phyloP scores from a whole-genome alignment of 148 eudicot genomes.

The Rheum nobile region DNA sequence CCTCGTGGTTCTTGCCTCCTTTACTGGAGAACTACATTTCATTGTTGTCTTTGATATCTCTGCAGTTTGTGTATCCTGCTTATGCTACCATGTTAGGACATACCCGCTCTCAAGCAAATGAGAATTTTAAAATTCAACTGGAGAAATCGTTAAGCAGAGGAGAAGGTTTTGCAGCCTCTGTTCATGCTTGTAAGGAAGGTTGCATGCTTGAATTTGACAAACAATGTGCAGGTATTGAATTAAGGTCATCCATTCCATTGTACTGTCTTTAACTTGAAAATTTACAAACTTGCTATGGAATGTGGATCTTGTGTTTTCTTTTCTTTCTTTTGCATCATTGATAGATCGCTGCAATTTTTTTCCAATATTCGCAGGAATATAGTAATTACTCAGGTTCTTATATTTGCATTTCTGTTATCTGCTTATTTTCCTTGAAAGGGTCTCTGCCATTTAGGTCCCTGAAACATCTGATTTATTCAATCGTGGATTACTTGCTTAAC shows the following conservation, averaged over 20 bases:
- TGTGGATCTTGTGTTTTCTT: not conserved
- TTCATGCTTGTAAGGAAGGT: constrained; percentile 16
- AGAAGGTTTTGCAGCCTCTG: constrained; percentile 36
- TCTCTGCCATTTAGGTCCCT: too few relatives aligned
- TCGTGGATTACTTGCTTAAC: not conserved
- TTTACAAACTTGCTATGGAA: not conserved
- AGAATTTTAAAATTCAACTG: constrained; percentile 22
- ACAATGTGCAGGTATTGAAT: not conserved
- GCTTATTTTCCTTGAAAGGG: not conserved
- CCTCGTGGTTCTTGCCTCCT: not conserved
- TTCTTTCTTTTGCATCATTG: not conserved
- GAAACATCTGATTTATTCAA: too few relatives aligned
- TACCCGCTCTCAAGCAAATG: constrained; percentile 20
- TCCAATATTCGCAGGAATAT: not conserved
- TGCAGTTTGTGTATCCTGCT: constrained; percentile 23
- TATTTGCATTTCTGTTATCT: not conserved
- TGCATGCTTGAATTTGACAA: constrained; percentile 14
- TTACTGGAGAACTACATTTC: not conserved
- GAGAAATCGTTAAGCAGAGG: constrained; percentile 24
- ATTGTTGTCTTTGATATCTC: not conserved
- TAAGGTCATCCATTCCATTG: not conserved
- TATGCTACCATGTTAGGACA: constrained; percentile 28
- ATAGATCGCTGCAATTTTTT: not conserved
- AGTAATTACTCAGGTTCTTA: not conserved
- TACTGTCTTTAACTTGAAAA: not conserved